Evolutionary conservation across 345 rosid genomes (phyloP), one percentile per base, ranked within the genome.

Genomic region (Citrus australasica): DNA sequence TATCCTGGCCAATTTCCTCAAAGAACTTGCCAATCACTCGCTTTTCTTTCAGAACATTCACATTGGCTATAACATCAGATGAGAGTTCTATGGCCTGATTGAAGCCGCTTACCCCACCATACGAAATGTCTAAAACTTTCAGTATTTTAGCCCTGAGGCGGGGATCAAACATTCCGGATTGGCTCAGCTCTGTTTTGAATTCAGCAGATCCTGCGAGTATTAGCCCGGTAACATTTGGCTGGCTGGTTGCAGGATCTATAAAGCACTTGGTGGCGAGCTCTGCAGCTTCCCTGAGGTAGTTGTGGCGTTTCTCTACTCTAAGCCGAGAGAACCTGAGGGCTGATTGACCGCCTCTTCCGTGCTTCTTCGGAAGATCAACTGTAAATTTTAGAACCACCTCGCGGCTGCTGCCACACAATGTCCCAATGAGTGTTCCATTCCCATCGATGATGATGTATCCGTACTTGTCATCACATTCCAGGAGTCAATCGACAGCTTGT

Each of bases 261-360:
- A 28, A 85, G 61, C 67, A 82, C 62, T 85, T 77, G 0, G 82
- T 72, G 19, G 85, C 85, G 19, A 83, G 85, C 82, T 86, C 89
- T 4, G 85, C 87, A 4, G 84, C 74, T 53, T 86, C 79, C 77
- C 87, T 82, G 42, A 86, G 84, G 53, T 82, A 84, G 56, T 83
- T 83, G 84, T 83, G 86, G 38, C 85, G 74, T 53, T 79, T 83
- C 59, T 83, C 80, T 58, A 66, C 38, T 10, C 77, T 82, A 70
- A 87, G 86, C 19, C 85, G 84, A 3, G 85, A 84, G 82, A 87
- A 85, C 22, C 85, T 80, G 68, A 83, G 67, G 53, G 85, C 86
- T n/a, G 90, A 83, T 68, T 85, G 88, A 61, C 86, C 88, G 75
- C 86, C 87, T 83, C 88, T 83, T n/a, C 86, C 86, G 19, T 85